These are phyloP conservation scores for Eutypa lata DNA, from an alignment of 2,329 filamentous ascomycete species.

Conservation along the genomic window DNA sequence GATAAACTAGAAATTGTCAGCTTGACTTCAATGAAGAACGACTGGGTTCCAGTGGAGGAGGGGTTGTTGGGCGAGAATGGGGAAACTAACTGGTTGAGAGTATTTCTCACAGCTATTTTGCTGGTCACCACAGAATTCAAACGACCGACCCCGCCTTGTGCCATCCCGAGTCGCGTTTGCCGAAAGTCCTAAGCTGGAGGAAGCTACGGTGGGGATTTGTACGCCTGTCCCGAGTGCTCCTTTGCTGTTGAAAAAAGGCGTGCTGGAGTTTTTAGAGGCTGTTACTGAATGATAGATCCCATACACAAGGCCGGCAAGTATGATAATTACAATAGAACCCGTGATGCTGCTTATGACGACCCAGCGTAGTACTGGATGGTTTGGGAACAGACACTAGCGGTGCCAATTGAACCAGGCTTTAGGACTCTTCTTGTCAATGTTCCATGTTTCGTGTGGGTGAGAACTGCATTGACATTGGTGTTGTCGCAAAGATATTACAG, in stretches of 20 bases:
- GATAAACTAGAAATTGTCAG: slow-evolving; percentile 12
- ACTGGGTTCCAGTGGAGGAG: not conserved
- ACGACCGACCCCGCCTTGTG: not conserved
- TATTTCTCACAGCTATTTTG: slow-evolving; percentile 13
- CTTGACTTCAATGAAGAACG: not conserved
- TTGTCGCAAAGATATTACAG: not conserved
- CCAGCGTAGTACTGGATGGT: not conserved
- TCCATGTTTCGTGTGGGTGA: not conserved
- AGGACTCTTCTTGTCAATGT: not conserved
- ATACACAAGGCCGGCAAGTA: not conserved
- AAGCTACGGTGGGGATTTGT: not conserved
- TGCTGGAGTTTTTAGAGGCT: not conserved
- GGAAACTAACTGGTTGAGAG: slow-evolving; percentile 9
- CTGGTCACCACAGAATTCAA: slow-evolving; percentile 4
- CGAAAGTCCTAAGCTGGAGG: not conserved
- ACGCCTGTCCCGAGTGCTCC: not conserved
- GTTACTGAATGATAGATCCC: not conserved
- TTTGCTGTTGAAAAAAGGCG: not conserved
- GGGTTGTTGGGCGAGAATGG: not conserved
- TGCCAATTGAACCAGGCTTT: not conserved
- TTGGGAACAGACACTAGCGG: not conserved
- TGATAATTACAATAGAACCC: not conserved
- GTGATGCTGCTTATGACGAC: not conserved
- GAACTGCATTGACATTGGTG: not conserved
- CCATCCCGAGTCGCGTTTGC: not conserved